phyloP scores from a whole-genome alignment of 192 early-diverging fungal species.

The Backusella tarrabulga region DNA sequence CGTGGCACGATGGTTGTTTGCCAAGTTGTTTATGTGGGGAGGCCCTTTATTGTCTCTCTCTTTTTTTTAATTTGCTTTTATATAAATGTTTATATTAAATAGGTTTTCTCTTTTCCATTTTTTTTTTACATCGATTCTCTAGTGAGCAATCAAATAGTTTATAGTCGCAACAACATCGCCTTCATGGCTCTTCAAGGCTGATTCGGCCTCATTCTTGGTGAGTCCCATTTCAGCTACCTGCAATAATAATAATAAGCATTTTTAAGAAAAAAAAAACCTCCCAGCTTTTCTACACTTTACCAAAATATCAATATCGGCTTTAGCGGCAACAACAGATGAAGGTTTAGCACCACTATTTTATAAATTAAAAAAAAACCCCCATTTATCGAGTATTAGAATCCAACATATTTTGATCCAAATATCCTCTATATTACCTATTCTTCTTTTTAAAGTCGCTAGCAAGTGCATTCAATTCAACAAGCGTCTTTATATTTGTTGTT shows the following conservation, averaged over 20 bases:
- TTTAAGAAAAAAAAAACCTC: background rate
- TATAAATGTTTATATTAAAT: background rate
- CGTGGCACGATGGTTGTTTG: slow-evolving; percentile 3
- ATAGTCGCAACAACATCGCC: slow-evolving; percentile 2
- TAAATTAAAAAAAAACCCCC: background rate
- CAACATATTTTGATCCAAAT: background rate
- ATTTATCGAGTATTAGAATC: background rate
- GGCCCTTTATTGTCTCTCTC: background rate
- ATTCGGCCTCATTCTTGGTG: slow-evolving; percentile 14
- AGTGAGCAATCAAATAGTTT: slow-evolving; percentile 2
- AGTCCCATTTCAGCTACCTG: slow-evolving; percentile 11
- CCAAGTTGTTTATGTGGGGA: background rate
- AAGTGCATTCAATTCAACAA: background rate
- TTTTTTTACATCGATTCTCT: background rate
- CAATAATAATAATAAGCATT: background rate
- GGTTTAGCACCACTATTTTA: background rate
- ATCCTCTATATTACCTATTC: background rate
- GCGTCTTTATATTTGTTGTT: background rate
- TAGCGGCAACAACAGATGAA: background rate
- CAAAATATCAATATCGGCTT: slow-evolving; percentile 14
- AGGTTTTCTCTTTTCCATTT: no score
- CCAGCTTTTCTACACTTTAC: background rate
- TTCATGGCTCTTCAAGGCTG: slow-evolving; percentile 5
- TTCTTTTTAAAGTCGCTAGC: slow-evolving; percentile 8
- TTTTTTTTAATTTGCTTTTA: background rate